phyloP scores from a whole-genome alignment of 352 stramenopile species.

The Pythium coloratum region DNA sequence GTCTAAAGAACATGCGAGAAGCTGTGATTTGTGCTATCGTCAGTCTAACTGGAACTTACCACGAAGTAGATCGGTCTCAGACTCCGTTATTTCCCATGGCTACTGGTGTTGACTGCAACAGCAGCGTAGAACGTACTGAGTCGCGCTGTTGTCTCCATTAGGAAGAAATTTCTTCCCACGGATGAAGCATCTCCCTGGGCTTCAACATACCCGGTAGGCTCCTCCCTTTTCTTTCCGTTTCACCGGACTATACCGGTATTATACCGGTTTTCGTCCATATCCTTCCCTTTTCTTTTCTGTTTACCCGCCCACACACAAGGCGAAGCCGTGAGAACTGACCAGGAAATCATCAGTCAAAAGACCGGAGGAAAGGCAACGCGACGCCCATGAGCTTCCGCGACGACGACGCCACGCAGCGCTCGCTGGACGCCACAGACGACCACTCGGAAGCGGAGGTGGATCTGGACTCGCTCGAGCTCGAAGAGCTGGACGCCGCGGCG shows the following conservation, averaged over 20 bases:
- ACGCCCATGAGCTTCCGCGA: conserved; percentile 18
- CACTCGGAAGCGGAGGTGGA: not conserved
- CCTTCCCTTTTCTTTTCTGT: conserved; percentile 5
- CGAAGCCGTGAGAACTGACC: not conserved
- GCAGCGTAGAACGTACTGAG: no score
- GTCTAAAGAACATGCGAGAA: no score
- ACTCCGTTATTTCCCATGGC: no score
- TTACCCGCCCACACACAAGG: not conserved
- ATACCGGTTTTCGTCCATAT: conserved; percentile 8
- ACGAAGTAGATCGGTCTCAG: no score
- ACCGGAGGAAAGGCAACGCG: not conserved
- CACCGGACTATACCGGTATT: not conserved
- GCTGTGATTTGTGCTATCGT: no score
- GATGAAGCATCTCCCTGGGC: not conserved
- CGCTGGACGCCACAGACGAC: not conserved
- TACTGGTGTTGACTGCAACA: no score
- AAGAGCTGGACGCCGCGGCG: conserved; percentile 8
- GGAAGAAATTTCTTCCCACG: no score
- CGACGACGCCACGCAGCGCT: conserved; percentile 4
- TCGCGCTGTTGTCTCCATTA: no score
- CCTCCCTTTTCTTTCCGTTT: no score
- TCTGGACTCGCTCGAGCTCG: conserved; percentile 13
- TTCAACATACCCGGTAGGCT: not conserved
- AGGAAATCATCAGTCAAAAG: not conserved
- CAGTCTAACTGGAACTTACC: no score